Evolutionary conservation across 345 rosid species (phyloP), one percentile per base, ranked within the genome.

Genomic region (Populus alba): DNA sequence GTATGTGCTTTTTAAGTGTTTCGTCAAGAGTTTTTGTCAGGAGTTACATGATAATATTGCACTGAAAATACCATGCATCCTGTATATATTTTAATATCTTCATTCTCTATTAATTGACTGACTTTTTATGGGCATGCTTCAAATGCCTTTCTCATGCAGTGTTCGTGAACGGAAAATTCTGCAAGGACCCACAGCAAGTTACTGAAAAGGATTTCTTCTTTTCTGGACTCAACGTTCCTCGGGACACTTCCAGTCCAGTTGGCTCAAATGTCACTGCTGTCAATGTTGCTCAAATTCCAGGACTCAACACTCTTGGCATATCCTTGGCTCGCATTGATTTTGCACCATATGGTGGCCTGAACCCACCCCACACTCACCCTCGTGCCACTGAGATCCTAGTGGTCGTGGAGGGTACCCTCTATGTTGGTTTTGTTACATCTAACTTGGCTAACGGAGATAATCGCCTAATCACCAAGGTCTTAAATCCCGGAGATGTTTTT

Each of bases 231-330:
- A 33, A 35, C 18, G n/a, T 16, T 4, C 72, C 51, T 5, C 51
- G 61, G 35, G 23, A 35, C 66, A 67, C 78, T 8, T 15, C 62
- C 10, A 23, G 35, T 37, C 8, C 7, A 6, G 17, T 20, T 13
- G 78, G 72, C 0, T 35, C 37, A 18, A 33, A 2, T 1, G 25
- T 35, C 11, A 75, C 49, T 27, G 2, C 23, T 3, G 65, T 63
- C n/a, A 33, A 9, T 3, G 72, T 67, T 3, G 66, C 35, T 17
- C 16, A 75, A 67, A 35, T 66, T 27, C 3, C 72, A 17, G 72
- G 78, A 51, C 70, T 75, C 35, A 67, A 75, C 72, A 75, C 78
- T 29, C 78, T 51, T 15, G 78, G 78, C 29, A 67, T 51, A 11
- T 67, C 78, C 31, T 3, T 49, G 1, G 51, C 2, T 22, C 72